Base-by-base conservation (phyloP, 208 protist species). In the Leishmania guyanensis region DNA sequence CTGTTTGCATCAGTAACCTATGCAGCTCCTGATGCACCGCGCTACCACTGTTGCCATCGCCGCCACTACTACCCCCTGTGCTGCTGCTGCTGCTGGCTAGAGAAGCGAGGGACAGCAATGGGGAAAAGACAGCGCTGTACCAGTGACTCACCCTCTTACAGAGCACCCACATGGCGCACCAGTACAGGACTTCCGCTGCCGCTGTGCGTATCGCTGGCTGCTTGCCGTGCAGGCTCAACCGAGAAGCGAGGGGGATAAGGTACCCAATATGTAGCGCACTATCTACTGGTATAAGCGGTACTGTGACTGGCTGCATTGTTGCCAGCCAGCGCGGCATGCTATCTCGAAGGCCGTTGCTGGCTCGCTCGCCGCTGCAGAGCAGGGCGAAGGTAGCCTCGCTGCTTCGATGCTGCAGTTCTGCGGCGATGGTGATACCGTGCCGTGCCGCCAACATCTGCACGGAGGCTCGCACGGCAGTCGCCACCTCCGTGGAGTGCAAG, bases 151-250 rank as follows among this genome's bases (percentile, higher is more conserved):
- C 85, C 33, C 86, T 84, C 22, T 66, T 86, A 33, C 91, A 95
- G 33, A 98, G 74, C 75, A 91, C 90, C 75, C 83, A 97, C 12
- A 95, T 51, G 2, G 96, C 79, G 5, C 94, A 80, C n/a, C 90
- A 89, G 81, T 98, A 93, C 26, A 98, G 87, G 8, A 98, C 88
- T 81, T 99, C 95, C 77, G 90, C 92, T 14, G 96, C 94, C 0
- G 95, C 92, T 4, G 95, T 84, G 43, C 97, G 95, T 16, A 93
- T 90, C 51, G 88, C 83, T 33, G 83, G 86, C 72, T 91, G 83
- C n/a, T 80, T 86, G 1, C 92, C 80, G 22, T 86, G 79, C 71
- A 90, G 84, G 64, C 93, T 91, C 5, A 99, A 82, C 33, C 90
- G 71, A 0, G 91, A 82, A 12, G 97, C 75, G 16, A 86, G 78